phyloP scores from a whole-genome alignment of 1,284 basidiomycete species.

The Ustilago tritici region DNA sequence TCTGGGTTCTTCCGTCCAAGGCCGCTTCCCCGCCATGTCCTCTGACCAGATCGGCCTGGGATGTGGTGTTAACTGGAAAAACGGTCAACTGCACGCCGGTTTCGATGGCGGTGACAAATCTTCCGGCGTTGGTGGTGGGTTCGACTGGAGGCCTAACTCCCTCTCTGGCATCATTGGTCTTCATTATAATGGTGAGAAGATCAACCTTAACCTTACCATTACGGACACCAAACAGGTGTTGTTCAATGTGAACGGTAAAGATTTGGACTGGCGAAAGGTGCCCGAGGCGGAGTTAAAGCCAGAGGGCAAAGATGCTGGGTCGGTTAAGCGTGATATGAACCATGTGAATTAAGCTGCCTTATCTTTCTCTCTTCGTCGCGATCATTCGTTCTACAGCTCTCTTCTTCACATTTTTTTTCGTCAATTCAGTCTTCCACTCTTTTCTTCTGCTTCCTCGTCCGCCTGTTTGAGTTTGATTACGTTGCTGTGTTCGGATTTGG shows the following conservation, averaged over 20 bases:
- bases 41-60: slow-evolving; percentile 18
- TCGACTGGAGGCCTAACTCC: slow-evolving; percentile 14
- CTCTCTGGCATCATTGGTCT: slow-evolving; percentile 24
- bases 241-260: slow-evolving; percentile 23
- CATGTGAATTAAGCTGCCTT: no score
- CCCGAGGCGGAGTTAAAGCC: neutral
- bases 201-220: slow-evolving; percentile 32
- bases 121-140: slow-evolving; percentile 31
- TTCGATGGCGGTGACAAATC: slow-evolving; percentile 31
- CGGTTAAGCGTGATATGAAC: neutral
- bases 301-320: neutral
- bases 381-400: no score
- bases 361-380: no score
- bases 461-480: no score
- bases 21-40: slow-evolving; percentile 26
- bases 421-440: no score
- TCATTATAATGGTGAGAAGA: slow-evolving; percentile 7
- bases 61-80: slow-evolving; percentile 32
- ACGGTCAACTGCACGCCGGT: slow-evolving; percentile 26
- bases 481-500: no score
- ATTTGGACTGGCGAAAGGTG: slow-evolving; percentile 25
- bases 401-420: no score
- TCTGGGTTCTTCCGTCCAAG: slow-evolving; percentile 25
- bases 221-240: slow-evolving; percentile 16
- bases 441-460: no score